Evolutionary conservation across 805 yeast genomes (phyloP).

Genomic region (Candida insectorum): DNA sequence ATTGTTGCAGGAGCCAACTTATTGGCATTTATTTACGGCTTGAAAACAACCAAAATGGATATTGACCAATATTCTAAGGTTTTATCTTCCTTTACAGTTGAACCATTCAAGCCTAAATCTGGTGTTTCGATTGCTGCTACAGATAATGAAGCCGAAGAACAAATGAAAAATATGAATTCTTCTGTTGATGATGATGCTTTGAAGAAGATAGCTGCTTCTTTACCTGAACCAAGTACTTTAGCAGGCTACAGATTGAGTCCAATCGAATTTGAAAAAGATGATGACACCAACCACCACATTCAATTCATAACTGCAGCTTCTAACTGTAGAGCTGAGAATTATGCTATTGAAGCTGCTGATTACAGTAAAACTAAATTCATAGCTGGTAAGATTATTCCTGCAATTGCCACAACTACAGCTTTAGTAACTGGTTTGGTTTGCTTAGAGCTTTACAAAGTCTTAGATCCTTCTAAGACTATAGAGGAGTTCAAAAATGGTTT

Average conservation of each 20-base stretch:
- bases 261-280: conserved; percentile 98
- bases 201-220: conserved; percentile 63
- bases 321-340: conserved; percentile 91
- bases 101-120: conserved; percentile 69
- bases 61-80: conserved; percentile 53
- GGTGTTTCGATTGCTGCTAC: conserved; percentile 78
- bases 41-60: conserved; percentile 64
- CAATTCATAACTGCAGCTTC: conserved; percentile 96
- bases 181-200: conserved; percentile 60
- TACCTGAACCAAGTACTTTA: conserved; percentile 85
- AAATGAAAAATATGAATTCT: conserved; percentile 42
- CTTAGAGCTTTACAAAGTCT: conserved; percentile 88
- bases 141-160: conserved; percentile 88
- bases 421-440: conserved; percentile 93
- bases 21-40: conserved; percentile 85
- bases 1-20: conserved; percentile 87
- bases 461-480: conserved; percentile 74
- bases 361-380: conserved; percentile 89
- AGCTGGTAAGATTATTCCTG: conserved; percentile 98
- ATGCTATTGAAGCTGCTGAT: conserved; percentile 85
- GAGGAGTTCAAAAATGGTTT: conserved; percentile 16
- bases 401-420: conserved; percentile 99
- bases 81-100: conserved; percentile 40
- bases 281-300: conserved; percentile 93
- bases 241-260: conserved; percentile 85